Percentiles rank a stretch among this genome's conserved stretches.
These are phyloP conservation scores for Testicularia cyperi DNA, from an alignment of 1,284 basidiomycete genomes.

Conservation along the genomic window DNA sequence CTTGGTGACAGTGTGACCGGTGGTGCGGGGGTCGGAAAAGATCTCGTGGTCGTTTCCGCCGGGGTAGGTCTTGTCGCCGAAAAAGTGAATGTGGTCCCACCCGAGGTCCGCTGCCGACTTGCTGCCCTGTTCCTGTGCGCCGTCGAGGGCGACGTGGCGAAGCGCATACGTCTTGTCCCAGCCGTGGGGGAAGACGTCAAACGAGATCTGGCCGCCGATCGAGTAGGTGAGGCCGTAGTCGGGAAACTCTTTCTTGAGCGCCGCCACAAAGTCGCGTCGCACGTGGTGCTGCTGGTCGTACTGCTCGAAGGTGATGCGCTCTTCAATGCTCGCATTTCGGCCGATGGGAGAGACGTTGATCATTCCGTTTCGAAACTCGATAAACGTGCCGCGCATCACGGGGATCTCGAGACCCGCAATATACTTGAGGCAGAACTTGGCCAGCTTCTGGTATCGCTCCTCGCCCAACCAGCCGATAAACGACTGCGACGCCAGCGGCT, in stretches of 20 bases:
- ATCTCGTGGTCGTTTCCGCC: slow-evolving; percentile 98
- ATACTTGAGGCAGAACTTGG: slow-evolving; percentile 90
- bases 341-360: slow-evolving; percentile 96
- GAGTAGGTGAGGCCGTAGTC: slow-evolving; percentile 85
- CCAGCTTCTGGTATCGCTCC: slow-evolving; percentile 87
- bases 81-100: slow-evolving; percentile 96
- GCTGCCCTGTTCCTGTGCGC: slow-evolving; percentile 14
- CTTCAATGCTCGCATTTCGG: slow-evolving; percentile 81
- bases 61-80: slow-evolving; percentile 88
- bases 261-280: slow-evolving; percentile 75
- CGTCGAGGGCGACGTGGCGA: slow-evolving; percentile 68
- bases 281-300: slow-evolving; percentile 68
- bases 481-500: slow-evolving; percentile 73
- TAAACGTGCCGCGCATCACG: slow-evolving; percentile 92
- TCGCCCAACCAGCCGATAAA: slow-evolving; percentile 92
- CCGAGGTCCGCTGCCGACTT: slow-evolving; percentile 55
- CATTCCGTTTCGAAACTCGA: slow-evolving; percentile 97
- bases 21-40: slow-evolving; percentile 76
- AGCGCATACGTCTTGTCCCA: slow-evolving; percentile 98
- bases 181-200: slow-evolving; percentile 83
- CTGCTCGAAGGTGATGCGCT: slow-evolving; percentile 76
- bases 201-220: slow-evolving; percentile 96
- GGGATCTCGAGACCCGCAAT: slow-evolving; percentile 85
- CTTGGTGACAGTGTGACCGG: slow-evolving; percentile 78
- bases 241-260: slow-evolving; percentile 76